Evolutionary conservation across 257 asterid genomes (phyloP).

Genomic region (Nicotiana tomentosiformis): DNA sequence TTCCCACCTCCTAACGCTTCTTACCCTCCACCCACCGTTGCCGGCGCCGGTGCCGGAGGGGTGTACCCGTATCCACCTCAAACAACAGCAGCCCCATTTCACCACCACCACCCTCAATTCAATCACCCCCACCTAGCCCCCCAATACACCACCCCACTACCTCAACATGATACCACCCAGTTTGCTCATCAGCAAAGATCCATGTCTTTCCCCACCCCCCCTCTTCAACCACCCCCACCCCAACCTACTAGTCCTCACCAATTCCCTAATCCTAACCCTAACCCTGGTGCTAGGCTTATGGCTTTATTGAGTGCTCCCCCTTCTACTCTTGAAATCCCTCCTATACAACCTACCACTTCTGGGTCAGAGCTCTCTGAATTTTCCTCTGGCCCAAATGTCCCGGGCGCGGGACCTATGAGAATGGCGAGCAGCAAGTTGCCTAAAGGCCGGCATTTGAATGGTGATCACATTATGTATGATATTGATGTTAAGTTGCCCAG

Average conservation of each 20-base stretch:
- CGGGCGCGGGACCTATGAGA: constrained; percentile 52
- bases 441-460: constrained; percentile 79
- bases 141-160: constrained; percentile 21
- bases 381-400: constrained; percentile 36
- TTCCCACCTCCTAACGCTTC: constrained; percentile 68
- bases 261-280: constrained; percentile 35
- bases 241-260: constrained; percentile 42
- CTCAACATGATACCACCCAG: constrained; percentile 30
- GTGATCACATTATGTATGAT: constrained; percentile 64
- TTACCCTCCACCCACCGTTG: constrained; percentile 63
- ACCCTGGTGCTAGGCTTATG: constrained; percentile 77
- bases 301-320: constrained; percentile 84
- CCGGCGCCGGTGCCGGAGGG: constrained; percentile 24
- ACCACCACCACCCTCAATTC: constrained; percentile 37
- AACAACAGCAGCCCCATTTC: constrained; percentile 29
- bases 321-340: constrained; percentile 34
- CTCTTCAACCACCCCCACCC: constrained; percentile 69
- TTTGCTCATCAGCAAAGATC: constrained; percentile 71
- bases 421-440: constrained; percentile 91
- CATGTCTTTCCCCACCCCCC: constrained; percentile 71
- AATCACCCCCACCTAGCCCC: constrained; percentile 8
- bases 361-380: constrained; percentile 64
- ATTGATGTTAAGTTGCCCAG: constrained; percentile 73
- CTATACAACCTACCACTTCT: constrained; percentile 53
- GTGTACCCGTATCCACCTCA: constrained; percentile 52